Conservation (phyloP, 2,329 filamentous ascomycete genomes). For the Septoria petroselini region DNA sequence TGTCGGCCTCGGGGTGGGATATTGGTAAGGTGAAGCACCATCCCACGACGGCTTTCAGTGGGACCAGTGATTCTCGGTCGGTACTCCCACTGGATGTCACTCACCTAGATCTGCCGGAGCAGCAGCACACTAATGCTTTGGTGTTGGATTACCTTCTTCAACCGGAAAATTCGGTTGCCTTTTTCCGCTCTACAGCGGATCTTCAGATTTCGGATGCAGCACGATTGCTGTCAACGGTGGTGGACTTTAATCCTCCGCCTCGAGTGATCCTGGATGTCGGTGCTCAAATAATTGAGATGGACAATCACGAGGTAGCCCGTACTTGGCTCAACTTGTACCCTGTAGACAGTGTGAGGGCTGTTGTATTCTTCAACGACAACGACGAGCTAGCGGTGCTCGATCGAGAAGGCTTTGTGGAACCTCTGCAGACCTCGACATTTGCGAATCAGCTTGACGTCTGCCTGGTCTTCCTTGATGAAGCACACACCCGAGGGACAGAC, state of each 20-base stretch:
- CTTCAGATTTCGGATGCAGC: constrained; percentile 20
- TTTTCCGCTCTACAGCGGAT: constrained; percentile 12
- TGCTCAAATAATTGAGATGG: constrained; percentile 64
- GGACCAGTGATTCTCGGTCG: constrained; percentile 63
- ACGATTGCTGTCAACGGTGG: constrained; percentile 48
- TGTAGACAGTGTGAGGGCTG: constrained; percentile 41
- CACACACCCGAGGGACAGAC: constrained; percentile 68
- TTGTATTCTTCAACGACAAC: constrained; percentile 57
- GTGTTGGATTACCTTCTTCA: constrained; percentile 60
- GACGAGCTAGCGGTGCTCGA: constrained; percentile 57
- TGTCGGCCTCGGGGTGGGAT: constrained; percentile 67
- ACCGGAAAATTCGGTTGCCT: constrained; percentile 46
- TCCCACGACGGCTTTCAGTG: constrained; percentile 65
- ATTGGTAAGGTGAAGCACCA: constrained; percentile 49
- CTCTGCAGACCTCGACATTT: constrained; percentile 59
- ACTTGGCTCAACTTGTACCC: constrained; percentile 58
- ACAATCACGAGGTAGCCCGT: constrained; percentile 54
- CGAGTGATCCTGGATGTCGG: constrained; percentile 69
- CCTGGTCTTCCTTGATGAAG: constrained; percentile 66
- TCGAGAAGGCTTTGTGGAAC: constrained; percentile 46
- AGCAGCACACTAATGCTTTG: constrained; percentile 64
- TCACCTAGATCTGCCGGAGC: constrained; percentile 57
- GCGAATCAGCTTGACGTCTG: constrained; percentile 56
- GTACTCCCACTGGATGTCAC: constrained; percentile 61
- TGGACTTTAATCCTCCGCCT: constrained; percentile 40